These are phyloP conservation scores for Ustilago lituana DNA, from an alignment of 1,284 basidiomycete genomes.

Conservation along the genomic window DNA sequence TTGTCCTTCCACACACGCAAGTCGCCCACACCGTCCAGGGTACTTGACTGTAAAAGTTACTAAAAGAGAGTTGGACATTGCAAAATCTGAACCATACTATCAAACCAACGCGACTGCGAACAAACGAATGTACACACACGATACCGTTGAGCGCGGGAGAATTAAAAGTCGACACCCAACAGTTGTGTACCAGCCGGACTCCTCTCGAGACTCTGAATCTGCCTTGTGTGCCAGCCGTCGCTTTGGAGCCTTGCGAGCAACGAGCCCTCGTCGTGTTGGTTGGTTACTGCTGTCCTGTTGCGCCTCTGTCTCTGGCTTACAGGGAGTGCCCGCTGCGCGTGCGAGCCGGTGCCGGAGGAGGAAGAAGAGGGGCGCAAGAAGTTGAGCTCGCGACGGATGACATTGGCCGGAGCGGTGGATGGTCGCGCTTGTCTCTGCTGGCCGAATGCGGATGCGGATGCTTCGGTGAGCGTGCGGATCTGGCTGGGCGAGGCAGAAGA, in stretches of 20 bases:
- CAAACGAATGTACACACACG: too few species aligned
- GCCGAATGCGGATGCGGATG: conserved; percentile 13
- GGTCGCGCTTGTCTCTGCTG: conserved; percentile 15
- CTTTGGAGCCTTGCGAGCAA: conserved; percentile 36
- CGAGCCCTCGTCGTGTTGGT: conserved; percentile 34
- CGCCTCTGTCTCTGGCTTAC: conserved; percentile 19
- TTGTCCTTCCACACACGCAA: too few species aligned
- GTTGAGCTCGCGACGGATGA: conserved; percentile 13
- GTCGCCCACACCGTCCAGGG: too few species aligned
- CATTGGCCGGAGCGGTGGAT: conserved; percentile 40
- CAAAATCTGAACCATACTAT: too few species aligned
- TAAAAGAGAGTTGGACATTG: too few species aligned
- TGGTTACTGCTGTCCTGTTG: conserved; percentile 9
- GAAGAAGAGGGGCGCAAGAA: conserved; percentile 31
- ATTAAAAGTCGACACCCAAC: conserved; percentile 54
- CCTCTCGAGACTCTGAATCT: conserved; percentile 50
- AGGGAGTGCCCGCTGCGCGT: background rate
- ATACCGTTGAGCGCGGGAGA: too few species aligned
- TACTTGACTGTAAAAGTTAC: too few species aligned
- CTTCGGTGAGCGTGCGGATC: conserved; percentile 9
- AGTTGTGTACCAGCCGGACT: conserved; percentile 48
- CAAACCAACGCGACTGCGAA: too few species aligned
- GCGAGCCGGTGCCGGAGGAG: conserved; percentile 2
- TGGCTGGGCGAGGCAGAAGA: background rate
- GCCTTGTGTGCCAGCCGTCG: conserved; percentile 54